Conservation (phyloP, 768 basidiomycete species). For the Leccinum subtestaceum region DNA sequence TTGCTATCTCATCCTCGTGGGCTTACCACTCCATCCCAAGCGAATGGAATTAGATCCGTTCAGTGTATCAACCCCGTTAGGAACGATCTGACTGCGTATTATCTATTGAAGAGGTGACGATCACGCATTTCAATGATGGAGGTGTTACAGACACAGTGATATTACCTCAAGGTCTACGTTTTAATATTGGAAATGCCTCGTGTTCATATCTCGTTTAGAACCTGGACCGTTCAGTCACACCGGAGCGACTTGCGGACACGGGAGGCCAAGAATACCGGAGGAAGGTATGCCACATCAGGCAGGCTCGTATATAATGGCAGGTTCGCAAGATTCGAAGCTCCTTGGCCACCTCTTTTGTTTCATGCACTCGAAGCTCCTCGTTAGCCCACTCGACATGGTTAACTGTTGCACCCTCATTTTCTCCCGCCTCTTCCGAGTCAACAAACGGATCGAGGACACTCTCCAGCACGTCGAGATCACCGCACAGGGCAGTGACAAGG, state of each 20-base stretch:
- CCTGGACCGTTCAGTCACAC: slow-evolving; percentile 17
- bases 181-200: slow-evolving; percentile 30
- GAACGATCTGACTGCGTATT: slow-evolving; percentile 28
- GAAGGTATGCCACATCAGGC: slow-evolving; percentile 15
- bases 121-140: slow-evolving; percentile 33
- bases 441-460: slow-evolving; percentile 19
- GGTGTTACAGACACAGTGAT: slow-evolving; percentile 24
- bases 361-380: slow-evolving; percentile 25
- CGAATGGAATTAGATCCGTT: slow-evolving; percentile 19
- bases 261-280: slow-evolving; percentile 17
- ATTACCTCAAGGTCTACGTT: slow-evolving; percentile 32
- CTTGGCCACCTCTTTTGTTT: slow-evolving; percentile 12
- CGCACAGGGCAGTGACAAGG: slow-evolving; percentile 21
- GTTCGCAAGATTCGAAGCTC: slow-evolving; percentile 8
- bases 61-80: slow-evolving; percentile 20
- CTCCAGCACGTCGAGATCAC: slow-evolving; percentile 20
- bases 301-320: slow-evolving; percentile 23
- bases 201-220: slow-evolving; percentile 23
- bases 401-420: slow-evolving; percentile 23
- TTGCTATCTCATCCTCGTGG: slow-evolving; percentile 33
- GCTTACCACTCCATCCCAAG: slow-evolving; percentile 17
- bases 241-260: slow-evolving; percentile 15
- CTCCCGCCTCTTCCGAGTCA: slow-evolving; percentile 16
- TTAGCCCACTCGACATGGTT: slow-evolving; percentile 26
- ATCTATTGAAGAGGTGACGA: slow-evolving; percentile 26